A percentile compares a stretch with the other conserved stretches of the same genome.
phyloP scores from a whole-genome alignment of 805 yeast species.

The Pichia cabralensis region DNA sequence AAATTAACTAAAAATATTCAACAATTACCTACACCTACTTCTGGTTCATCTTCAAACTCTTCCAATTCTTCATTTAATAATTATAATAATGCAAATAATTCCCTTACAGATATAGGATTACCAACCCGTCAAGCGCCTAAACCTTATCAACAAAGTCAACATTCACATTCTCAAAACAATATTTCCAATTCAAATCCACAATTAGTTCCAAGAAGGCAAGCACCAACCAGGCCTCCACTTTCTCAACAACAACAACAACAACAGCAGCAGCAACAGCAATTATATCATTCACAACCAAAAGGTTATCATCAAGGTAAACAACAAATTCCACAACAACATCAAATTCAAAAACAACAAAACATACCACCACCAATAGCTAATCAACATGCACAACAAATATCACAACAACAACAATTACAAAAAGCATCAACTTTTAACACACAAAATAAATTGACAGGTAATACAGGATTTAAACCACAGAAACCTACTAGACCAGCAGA shows the following conservation, averaged over 20 bases:
- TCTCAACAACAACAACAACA: constrained; percentile 1
- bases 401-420: constrained; percentile 1
- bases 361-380: constrained; percentile 4
- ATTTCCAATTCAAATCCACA: not conserved
- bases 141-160: constrained; percentile 11
- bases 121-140: constrained; percentile 11
- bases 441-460: constrained; percentile 12
- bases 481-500: constrained; percentile 27
- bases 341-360: constrained; percentile 15
- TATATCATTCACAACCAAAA: constrained; percentile 11
- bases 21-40: constrained; percentile 1
- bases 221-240: constrained; percentile 4
- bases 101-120: constrained; percentile 1
- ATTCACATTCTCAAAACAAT: not conserved
- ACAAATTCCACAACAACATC: constrained; percentile 9
- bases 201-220: constrained; percentile 5
- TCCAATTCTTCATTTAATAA: not conserved
- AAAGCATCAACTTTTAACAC: constrained; percentile 18
- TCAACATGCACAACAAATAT: constrained; percentile 8
- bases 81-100: not conserved
- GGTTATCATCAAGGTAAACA: constrained; percentile 11
- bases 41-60: constrained; percentile 5
- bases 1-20: not conserved
- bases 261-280: constrained; percentile 1
- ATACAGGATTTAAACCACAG: not conserved